Base-by-base conservation (phyloP, 2,329 filamentous ascomycete genomes). In the Aureobasidium sp. region DNA sequence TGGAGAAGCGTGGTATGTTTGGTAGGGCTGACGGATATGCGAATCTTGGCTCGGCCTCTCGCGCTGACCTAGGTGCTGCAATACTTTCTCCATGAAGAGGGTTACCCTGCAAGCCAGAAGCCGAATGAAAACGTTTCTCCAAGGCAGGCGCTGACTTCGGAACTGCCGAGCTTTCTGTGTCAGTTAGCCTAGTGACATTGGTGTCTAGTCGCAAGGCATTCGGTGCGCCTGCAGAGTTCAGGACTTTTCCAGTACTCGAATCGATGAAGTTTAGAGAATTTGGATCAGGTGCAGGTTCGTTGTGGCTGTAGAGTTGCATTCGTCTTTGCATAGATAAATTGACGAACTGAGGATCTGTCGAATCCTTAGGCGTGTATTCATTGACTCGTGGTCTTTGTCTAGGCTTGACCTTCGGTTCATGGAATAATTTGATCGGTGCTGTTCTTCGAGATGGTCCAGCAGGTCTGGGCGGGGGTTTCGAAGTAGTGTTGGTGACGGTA, bases 201-300 rank as follows among this genome's bases (percentile, higher is more conserved):
- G 39, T 63, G 10, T 60, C 39, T 39, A 52, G 36, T 55, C 44
- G 56, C 34, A 29, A 27, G 7, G 32, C 34, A 17, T 39, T 32
- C 8, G 44, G 27, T 20, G 42, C 44, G 23, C 27, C 17, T 29
- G 7, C 13, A 23, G 4, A 23, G 20, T 27, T 32, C 2, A 48
- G 10, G 13, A 34, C 13, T 27, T 65, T 69, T 12, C 71, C 71
- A 2, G 70, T 72, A 46, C 64, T 70, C 5, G 69, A 66, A 64
- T 73, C 68, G 12, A 73, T 48, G 5, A 70, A 65, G 9, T 50
- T 64, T 23, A 73, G 65, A 29, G 64, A 64, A 42, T 62, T 66
- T 12, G 66, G 23, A 55, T 72, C 67, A 8, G 71, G 71, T 6
- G 67, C 65, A 27, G 62, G 66, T 48, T 73, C 71, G 44, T 66